phyloP scores from a whole-genome alignment of 73 alveolate genomes.

The Paramecium biaurelia region DNA sequence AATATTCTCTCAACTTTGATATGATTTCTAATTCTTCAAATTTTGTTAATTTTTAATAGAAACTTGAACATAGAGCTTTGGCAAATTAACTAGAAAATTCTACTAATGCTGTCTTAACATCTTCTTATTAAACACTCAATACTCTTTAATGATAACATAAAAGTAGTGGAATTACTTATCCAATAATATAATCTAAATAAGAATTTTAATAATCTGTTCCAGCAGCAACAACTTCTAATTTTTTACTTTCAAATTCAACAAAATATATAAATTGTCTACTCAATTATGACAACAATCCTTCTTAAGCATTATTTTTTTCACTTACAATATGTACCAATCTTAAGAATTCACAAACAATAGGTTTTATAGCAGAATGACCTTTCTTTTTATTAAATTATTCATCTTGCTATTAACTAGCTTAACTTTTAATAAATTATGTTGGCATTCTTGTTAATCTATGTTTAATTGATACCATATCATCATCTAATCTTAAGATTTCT shows the following conservation, averaged over 20 bases:
- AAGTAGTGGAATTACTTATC: background rate
- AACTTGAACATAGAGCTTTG: background rate
- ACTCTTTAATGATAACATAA: background rate
- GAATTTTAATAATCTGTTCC: background rate
- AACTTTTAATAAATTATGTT: background rate
- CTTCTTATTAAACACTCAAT: background rate
- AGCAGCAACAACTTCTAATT: background rate
- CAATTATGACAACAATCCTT: background rate
- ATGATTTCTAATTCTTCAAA: background rate
- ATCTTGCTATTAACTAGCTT: background rate
- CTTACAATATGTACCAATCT: constrained; percentile 27
- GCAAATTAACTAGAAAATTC: background rate
- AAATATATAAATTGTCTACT: background rate
- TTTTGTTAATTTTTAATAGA: background rate
- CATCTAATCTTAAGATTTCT: background rate
- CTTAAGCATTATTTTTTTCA: background rate
- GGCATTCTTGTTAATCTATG: background rate
- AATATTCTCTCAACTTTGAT: background rate
- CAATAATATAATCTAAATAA: background rate
- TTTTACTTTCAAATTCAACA: constrained; percentile 22
- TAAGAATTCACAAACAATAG: background rate
- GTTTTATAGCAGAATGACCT: background rate
- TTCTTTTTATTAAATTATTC: background rate
- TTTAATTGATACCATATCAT: background rate
- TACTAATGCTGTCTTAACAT: background rate